These are phyloP conservation scores for Vicia faba DNA, from an alignment of 306 rosid genomes.

Conservation along the genomic window DNA sequence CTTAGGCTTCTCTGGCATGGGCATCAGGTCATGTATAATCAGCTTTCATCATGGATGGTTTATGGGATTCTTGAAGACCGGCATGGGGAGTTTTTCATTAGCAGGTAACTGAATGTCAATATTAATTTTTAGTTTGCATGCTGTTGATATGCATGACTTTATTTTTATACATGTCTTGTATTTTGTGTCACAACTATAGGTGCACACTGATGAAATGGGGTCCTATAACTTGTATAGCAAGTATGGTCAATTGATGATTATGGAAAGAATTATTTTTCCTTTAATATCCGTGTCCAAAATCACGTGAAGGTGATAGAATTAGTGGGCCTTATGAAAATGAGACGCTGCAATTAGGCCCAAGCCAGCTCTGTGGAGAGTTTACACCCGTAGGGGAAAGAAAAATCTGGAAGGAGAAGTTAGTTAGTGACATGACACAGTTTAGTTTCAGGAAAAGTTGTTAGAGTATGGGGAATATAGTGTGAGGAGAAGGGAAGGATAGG, in stretches of 20 bases:
- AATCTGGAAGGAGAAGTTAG: too few species aligned
- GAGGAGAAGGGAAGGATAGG: too few species aligned
- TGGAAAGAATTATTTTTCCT: neutral
- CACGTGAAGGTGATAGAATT: neutral
- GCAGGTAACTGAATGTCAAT: slow-evolving; percentile 57
- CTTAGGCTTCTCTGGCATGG: slow-evolving; percentile 99
- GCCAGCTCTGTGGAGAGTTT: too few species aligned
- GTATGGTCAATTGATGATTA: neutral
- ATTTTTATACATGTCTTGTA: slow-evolving; percentile 6
- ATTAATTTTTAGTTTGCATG: slow-evolving; percentile 17
- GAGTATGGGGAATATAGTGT: too few species aligned
- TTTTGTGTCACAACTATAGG: slow-evolving; percentile 20
- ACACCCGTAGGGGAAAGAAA: too few species aligned
- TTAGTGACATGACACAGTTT: too few species aligned
- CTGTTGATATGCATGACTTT: slow-evolving; percentile 14
- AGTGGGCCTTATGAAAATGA: too few species aligned
- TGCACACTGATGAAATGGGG: slow-evolving; percentile 2
- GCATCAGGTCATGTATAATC: slow-evolving; percentile 94
- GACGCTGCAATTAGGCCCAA: too few species aligned
- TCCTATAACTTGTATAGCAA: slow-evolving; percentile 23
- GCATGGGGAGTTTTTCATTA: slow-evolving; percentile 84
- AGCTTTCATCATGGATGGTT: slow-evolving; percentile 96
- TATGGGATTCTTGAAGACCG: slow-evolving; percentile 94
- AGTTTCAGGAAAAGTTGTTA: too few species aligned
- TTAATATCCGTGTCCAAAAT: neutral